Percentiles rank a stretch among this genome's conserved stretches.
These are phyloP conservation scores for Fusarium multiceps DNA, from an alignment of 2,329 filamentous ascomycete genomes.

Conservation along the genomic window DNA sequence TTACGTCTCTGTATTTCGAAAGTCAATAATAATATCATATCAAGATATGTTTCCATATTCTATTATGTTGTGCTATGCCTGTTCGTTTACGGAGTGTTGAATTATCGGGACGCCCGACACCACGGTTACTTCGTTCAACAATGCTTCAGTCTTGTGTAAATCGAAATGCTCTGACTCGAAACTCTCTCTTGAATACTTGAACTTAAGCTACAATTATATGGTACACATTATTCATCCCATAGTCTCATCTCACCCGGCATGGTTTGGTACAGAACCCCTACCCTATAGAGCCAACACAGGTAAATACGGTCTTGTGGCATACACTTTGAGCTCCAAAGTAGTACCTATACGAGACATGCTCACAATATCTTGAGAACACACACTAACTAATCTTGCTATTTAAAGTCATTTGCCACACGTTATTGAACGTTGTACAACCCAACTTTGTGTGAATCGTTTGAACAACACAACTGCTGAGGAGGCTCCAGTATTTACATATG, in stretches of 20 bases:
- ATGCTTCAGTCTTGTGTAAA: background rate
- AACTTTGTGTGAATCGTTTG: background rate
- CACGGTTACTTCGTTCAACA: background rate
- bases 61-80: background rate
- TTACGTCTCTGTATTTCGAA: conserved; percentile 26
- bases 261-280: background rate
- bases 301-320: background rate
- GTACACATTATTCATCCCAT: background rate
- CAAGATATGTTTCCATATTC: background rate
- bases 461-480: background rate
- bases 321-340: background rate
- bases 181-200: background rate
- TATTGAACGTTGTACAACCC: background rate
- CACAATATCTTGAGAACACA: too few species aligned
- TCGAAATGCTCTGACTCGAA: background rate
- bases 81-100: background rate
- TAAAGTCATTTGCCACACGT: background rate
- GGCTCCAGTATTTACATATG: background rate
- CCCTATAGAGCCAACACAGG: background rate
- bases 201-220: background rate
- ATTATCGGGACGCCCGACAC: background rate
- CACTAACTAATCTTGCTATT: background rate
- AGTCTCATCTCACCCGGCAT: background rate
- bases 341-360: background rate
- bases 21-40: conserved; percentile 38